Evolutionary conservation across 345 rosid genomes (phyloP), one percentile per base, ranked within the genome.

Genomic region (Cardamine resedifolia): DNA sequence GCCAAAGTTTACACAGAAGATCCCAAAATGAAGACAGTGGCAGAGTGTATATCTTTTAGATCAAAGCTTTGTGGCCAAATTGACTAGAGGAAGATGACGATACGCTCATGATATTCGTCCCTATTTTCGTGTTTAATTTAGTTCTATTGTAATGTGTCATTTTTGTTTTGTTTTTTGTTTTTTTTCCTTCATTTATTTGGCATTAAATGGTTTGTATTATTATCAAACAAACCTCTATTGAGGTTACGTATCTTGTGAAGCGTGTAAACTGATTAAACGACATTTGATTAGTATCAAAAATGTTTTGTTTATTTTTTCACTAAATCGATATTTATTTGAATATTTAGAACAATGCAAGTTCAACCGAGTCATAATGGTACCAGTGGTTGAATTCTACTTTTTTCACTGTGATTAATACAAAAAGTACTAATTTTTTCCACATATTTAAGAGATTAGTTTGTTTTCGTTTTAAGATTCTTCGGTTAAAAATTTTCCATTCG

Each of bases 181-280:
- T n/a, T n/a, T n/a, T n/a, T n/a, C n/a, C n/a, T 49, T 11, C 26
- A 4, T 50, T 59, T 36, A 5, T 20, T 20, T 34, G 12, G 39
- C 19, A 24, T 58, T 49, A 58, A 58, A 49, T 68, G 64, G 44
- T 61, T 75, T 62, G 74, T 68, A 43, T 66, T 19, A 44, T 18
- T 41, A 58, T 73, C 4, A 62, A 64, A 53, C 10, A 45, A 64
- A 31, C 10, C 3, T 23, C 30, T 64, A 21, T 34, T 34, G 58
- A 74, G 53, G 51, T 65, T 56, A 51, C 55, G 38, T 57, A 41
- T 58, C 33, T 66, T 67, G 68, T 67, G 68, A 59, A 67, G 78
- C 73, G 41, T 75, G 73, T 75, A 75, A 68, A 59, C 36, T 34
- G 68, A 34, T 45, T 19, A 10, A 55, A 20, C 0, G 58, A 16